Evolutionary conservation across 495 filamentous ascomycete genomes (phyloP).

Genomic region (Filosporella fistucella): DNA sequence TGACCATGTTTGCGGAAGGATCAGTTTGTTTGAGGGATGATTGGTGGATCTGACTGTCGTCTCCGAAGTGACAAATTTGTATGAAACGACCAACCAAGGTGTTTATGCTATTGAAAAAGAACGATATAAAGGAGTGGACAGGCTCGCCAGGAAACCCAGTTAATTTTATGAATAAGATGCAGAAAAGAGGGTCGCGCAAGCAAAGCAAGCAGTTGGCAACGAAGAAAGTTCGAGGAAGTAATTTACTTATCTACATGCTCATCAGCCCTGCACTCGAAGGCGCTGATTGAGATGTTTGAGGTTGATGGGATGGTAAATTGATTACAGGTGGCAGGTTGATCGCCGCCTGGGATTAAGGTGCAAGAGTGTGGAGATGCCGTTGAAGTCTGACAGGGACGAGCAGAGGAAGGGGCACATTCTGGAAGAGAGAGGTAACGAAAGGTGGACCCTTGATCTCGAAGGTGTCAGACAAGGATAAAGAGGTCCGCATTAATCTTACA

Average conservation of each 20-base stretch:
- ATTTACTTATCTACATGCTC: slow-evolving; percentile 15
- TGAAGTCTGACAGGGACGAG: background rate
- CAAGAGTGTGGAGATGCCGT: slow-evolving; percentile 19
- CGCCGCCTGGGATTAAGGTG: slow-evolving; percentile 36
- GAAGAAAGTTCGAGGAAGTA: slow-evolving; percentile 10
- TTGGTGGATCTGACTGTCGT: slow-evolving; percentile 10
- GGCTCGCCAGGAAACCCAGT: slow-evolving; percentile 24
- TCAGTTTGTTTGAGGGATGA: slow-evolving; percentile 5
- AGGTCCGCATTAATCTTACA: slow-evolving; percentile 20
- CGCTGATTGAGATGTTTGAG: slow-evolving; percentile 14
- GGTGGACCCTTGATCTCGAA: background rate
- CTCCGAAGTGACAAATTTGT: slow-evolving; percentile 2
- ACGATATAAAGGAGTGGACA: slow-evolving; percentile 22
- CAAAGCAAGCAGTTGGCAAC: slow-evolving; percentile 2
- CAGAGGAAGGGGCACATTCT: slow-evolving; percentile 11
- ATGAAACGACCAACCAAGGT: slow-evolving; percentile 13
- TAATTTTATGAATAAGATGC: slow-evolving; percentile 5
- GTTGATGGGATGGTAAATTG: slow-evolving; percentile 29
- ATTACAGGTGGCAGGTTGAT: slow-evolving; percentile 42
- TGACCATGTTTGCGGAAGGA: slow-evolving; percentile 6
- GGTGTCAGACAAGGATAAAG: slow-evolving; percentile 14
- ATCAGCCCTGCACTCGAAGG: slow-evolving; percentile 18
- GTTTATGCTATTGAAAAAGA: slow-evolving; percentile 16
- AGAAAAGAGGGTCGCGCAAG: slow-evolving; percentile 3
- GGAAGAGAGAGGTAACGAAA: background rate